Evolutionary conservation across 768 basidiomycete species (phyloP), one percentile per base, ranked within the genome.

Genomic region (Nidula microcarpa): DNA sequence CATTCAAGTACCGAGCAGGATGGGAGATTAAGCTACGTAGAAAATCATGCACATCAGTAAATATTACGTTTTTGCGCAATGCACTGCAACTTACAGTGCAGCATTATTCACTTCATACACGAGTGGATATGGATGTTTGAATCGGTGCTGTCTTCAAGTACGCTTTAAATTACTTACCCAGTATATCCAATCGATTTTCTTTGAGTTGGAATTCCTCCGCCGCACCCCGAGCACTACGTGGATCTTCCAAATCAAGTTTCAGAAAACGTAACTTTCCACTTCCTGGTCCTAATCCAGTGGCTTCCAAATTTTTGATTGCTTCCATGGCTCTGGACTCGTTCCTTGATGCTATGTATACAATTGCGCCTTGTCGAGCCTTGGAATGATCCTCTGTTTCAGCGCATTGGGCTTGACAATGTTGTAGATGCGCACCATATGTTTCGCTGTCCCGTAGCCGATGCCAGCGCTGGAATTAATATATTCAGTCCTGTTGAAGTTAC

Each of bases 271-370:
- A 55, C 39, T 56, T 51, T 23, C 23, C 23, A 23, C 23, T 23
- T 8, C 61, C 61, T 1, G 51, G 46, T 5, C 46, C 54, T 16
- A 55, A 41, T 2, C 51, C 57, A 41, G 11, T 16, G 9, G 16
- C 44, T 46, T 58, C 46, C 43, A 60, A 37, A 11, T 54, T 47
- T 11, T 43, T 54, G 32, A 62, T 47, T 4, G 60, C 58, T 3
- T 32, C 43, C 13, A 48, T 51, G 10, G 53, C 78, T 47, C 63
- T 73, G 7, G 54, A 55, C 54, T 73, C 71, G 54, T 63, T 72
- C 4, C 80, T 73, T 4, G 77, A 73, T 0, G 70, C 78, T 56
- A 83, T 68, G 56, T 81, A 80, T 3, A 82, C 75, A 55, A 76
- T 82, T 3, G 80, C 80, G 6, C 81, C 79, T 16, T 68, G 68